These are phyloP conservation scores for Geranomyces variabilis DNA, from an alignment of 192 early-diverging fungal genomes.

Conservation along the genomic window DNA sequence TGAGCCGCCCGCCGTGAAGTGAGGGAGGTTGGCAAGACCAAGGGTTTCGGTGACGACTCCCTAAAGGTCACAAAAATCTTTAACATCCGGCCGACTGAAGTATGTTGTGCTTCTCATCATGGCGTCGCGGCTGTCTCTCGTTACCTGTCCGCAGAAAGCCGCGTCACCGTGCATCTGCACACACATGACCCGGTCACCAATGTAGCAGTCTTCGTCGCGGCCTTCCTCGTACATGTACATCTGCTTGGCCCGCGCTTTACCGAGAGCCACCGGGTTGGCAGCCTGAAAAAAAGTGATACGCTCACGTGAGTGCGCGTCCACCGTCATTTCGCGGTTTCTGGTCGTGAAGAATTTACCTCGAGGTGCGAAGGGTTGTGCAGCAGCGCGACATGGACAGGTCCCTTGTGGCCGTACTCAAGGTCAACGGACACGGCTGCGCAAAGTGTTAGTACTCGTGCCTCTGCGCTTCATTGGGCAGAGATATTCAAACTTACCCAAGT, in stretches of 20 bases:
- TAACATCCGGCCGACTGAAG: neutral
- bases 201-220: constrained; percentile 71
- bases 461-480: neutral
- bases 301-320: neutral
- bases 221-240: constrained; percentile 74
- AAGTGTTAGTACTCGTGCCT: no score
- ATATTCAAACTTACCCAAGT: constrained; percentile 59
- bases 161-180: constrained; percentile 96
- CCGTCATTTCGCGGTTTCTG: no score
- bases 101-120: no score
- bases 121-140: no score
- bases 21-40: constrained; percentile 92
- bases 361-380: constrained; percentile 97
- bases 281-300: constrained; percentile 63
- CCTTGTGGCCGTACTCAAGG: constrained; percentile 63
- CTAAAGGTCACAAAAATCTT: neutral
- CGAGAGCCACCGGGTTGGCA: constrained; percentile 93
- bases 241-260: constrained; percentile 94
- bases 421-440: constrained; percentile 78
- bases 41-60: constrained; percentile 97
- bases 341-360: constrained; percentile 43
- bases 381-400: constrained; percentile 78
- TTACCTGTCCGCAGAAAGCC: constrained; percentile 57
- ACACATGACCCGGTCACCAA: constrained; percentile 93
- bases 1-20: constrained; percentile 92